These are phyloP conservation scores for Pseudoturritis turrita DNA, from an alignment of 345 rosid species.

Conservation along the genomic window DNA sequence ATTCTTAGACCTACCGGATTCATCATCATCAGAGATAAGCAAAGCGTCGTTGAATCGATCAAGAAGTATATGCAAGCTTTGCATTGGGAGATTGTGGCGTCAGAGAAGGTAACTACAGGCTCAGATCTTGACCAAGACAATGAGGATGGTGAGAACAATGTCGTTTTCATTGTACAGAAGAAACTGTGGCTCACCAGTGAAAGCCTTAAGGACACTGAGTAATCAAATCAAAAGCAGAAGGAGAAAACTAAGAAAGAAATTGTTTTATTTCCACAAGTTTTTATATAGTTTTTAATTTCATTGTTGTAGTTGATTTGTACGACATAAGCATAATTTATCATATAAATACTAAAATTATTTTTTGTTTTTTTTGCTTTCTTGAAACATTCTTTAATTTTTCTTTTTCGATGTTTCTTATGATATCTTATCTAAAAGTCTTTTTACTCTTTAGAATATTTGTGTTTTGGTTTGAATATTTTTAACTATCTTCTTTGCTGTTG, in stretches of 20 bases:
- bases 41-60: slow-evolving; percentile 48
- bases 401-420: not conserved
- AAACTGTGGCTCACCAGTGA: slow-evolving; percentile 83
- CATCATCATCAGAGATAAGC: slow-evolving; percentile 66
- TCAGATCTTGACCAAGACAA: slow-evolving; percentile 51
- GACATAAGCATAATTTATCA: not conserved
- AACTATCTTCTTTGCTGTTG: not conserved
- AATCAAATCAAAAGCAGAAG: not conserved
- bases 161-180: slow-evolving; percentile 61
- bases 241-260: slow-evolving; percentile 1
- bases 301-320: slow-evolving; percentile 24
- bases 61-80: slow-evolving; percentile 67
- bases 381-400: not conserved
- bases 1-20: slow-evolving; percentile 87
- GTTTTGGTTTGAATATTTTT: not conserved
- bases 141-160: slow-evolving; percentile 35
- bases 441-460: not conserved
- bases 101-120: slow-evolving; percentile 24
- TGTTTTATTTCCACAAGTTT: slow-evolving; percentile 18
- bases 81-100: slow-evolving; percentile 80
- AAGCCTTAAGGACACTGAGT: slow-evolving; percentile 62
- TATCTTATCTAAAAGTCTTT: not conserved
- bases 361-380: slow-evolving; percentile 10
- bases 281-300: slow-evolving; percentile 15
- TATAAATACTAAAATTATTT: slow-evolving; percentile 14